A percentile compares a stretch with the other conserved stretches of the same genome.
Conservation (phyloP, 331 rosid genomes). For the Quercus lobata region DNA sequence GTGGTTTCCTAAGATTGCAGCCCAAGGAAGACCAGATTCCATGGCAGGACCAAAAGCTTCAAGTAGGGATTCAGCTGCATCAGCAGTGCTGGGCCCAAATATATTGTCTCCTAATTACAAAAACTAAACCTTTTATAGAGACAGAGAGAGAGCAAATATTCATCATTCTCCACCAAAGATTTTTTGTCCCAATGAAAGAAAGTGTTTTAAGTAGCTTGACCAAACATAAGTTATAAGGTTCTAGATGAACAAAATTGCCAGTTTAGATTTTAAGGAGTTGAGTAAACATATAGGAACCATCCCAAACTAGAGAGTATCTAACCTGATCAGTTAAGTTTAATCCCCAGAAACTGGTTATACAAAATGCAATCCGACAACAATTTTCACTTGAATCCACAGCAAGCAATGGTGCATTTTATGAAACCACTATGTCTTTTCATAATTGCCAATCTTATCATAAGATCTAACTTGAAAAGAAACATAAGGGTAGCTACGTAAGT, state of each 20-base stretch:
- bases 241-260: neutral
- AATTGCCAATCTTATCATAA: neutral
- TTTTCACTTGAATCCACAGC: neutral
- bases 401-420: neutral
- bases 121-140: slow-evolving; percentile 30
- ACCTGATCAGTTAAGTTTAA: neutral
- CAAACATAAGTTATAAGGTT: neutral
- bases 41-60: slow-evolving; percentile 81
- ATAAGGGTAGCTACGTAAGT: neutral
- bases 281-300: neutral
- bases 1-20: slow-evolving; percentile 90
- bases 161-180: neutral
- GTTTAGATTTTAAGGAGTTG: neutral
- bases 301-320: neutral
- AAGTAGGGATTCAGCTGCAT: slow-evolving; percentile 84
- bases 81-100: slow-evolving; percentile 73
- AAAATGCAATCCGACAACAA: too few relatives aligned
- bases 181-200: neutral
- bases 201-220: neutral
- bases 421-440: neutral
- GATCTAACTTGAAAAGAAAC: neutral
- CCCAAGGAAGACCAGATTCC: slow-evolving; percentile 87
- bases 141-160: neutral
- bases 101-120: slow-evolving; percentile 69
- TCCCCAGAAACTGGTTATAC: neutral